Conservation (phyloP, 2,329 filamentous ascomycete species). For the Aspergillus bombycis region DNA sequence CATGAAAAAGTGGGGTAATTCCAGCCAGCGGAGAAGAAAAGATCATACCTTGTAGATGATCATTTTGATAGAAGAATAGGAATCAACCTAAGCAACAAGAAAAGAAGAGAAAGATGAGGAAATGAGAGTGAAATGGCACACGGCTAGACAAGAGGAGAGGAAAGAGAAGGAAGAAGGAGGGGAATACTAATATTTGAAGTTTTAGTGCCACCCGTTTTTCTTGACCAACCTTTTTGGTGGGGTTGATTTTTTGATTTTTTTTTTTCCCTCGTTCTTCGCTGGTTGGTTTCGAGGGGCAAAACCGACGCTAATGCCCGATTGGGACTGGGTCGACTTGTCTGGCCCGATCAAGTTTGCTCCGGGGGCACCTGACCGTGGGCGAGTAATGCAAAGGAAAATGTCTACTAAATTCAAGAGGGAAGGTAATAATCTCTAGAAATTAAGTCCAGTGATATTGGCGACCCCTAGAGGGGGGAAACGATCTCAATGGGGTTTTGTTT, state of each 20-base stretch:
- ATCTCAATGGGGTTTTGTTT: not conserved
- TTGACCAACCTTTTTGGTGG: slow-evolving; percentile 21
- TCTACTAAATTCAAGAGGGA: not conserved
- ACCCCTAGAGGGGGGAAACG: not conserved
- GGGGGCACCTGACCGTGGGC: not conserved
- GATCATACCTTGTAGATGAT: slow-evolving; percentile 69
- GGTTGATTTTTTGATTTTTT: slow-evolving; percentile 17
- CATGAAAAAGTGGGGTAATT: not conserved
- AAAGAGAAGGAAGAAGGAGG: slow-evolving; percentile 21
- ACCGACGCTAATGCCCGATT: slow-evolving; percentile 17
- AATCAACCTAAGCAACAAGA: slow-evolving; percentile 33
- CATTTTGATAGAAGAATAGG: slow-evolving; percentile 60
- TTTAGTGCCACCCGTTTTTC: slow-evolving; percentile 24
- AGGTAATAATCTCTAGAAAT: too few relatives aligned
- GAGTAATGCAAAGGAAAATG: not conserved
- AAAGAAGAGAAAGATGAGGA: slow-evolving; percentile 31
- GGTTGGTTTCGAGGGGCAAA: slow-evolving; percentile 20
- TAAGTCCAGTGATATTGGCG: too few relatives aligned
- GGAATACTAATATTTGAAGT: slow-evolving; percentile 32
- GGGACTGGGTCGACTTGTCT: slow-evolving; percentile 16
- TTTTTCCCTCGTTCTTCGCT: slow-evolving; percentile 13
- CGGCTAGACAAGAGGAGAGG: not conserved
- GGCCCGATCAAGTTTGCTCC: slow-evolving; percentile 2
- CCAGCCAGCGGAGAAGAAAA: not conserved
- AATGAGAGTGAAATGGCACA: not conserved